Conservation (phyloP, 139 green algal genomes). For the Volvox reticuliferus region DNA sequence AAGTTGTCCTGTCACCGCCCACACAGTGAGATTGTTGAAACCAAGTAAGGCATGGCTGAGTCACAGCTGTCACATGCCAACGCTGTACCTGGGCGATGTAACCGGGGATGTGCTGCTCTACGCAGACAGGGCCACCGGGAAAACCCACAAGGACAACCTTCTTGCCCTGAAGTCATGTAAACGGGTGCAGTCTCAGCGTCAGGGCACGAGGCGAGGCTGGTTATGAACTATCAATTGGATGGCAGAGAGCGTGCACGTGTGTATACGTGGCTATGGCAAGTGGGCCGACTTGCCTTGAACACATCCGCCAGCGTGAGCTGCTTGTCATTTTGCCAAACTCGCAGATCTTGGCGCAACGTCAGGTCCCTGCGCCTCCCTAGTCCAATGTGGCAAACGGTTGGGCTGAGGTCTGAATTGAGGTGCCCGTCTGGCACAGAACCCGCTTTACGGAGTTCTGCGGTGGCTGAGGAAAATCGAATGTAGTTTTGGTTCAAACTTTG, state of each 20-base stretch:
- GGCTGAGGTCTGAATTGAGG: constrained; percentile 66
- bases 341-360: constrained; percentile 74
- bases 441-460: constrained; percentile 18
- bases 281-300: constrained; percentile 55
- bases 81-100: constrained; percentile 66
- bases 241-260: too few relatives aligned
- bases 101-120: constrained; percentile 69
- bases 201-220: too few relatives aligned
- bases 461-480: background rate
- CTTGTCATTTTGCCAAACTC: constrained; percentile 53
- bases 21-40: too few relatives aligned
- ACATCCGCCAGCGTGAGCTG: constrained; percentile 58
- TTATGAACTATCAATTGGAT: too few relatives aligned
- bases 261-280: background rate
- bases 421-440: constrained; percentile 68
- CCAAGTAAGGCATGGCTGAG: too few relatives aligned
- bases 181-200: too few relatives aligned
- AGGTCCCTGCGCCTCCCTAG: constrained; percentile 69
- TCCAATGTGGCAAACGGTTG: constrained; percentile 72
- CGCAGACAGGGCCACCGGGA: constrained; percentile 71
- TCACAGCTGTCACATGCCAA: too few relatives aligned
- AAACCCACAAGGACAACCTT: constrained; percentile 75
- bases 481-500: background rate
- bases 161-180: constrained; percentile 50
- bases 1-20: too few relatives aligned